phyloP scores from a whole-genome alignment of 1,139 yeast species.

The Pneumocystis sp. region DNA sequence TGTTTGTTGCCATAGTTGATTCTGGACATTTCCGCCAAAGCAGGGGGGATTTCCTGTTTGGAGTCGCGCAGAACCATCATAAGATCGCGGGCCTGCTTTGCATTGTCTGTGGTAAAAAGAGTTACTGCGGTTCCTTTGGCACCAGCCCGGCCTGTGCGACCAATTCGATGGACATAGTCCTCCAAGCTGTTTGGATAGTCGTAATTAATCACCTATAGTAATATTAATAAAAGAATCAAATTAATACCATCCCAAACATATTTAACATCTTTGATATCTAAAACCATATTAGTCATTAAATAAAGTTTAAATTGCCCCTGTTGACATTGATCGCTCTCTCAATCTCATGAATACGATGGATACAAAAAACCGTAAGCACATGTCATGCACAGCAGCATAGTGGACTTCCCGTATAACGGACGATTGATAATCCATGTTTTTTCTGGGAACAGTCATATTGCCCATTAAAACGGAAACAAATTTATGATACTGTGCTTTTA shows the following conservation, averaged over 20 bases:
- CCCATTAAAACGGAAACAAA: not conserved
- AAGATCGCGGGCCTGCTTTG: conserved; percentile 80
- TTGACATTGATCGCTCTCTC: not conserved
- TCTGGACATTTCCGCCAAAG: conserved; percentile 30
- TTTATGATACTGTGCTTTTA: not conserved
- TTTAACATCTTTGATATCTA: conserved; percentile 94
- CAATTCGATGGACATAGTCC: conserved; percentile 88
- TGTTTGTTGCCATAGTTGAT: conserved; percentile 35
- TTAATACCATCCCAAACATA: conserved; percentile 28
- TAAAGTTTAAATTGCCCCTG: not conserved
- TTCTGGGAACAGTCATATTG: not conserved
- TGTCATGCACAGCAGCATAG: not conserved
- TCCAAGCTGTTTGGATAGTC: conserved; percentile 98
- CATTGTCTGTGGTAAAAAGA: conserved; percentile 76
- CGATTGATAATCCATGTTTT: not conserved
- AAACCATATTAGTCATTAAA: conserved; percentile 16
- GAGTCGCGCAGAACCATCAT: conserved; percentile 90
- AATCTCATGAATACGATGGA: not conserved
- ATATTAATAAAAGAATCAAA: not conserved
- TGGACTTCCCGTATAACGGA: not conserved
- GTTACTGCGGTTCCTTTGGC: conserved; percentile 90
- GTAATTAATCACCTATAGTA: conserved; percentile 46
- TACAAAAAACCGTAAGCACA: not conserved
- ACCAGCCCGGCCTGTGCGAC: conserved; percentile 99
- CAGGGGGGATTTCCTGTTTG: conserved; percentile 61